Evolutionary conservation across 2,329 filamentous ascomycete genomes (phyloP).

Genomic region (Colletotrichum trifolii): DNA sequence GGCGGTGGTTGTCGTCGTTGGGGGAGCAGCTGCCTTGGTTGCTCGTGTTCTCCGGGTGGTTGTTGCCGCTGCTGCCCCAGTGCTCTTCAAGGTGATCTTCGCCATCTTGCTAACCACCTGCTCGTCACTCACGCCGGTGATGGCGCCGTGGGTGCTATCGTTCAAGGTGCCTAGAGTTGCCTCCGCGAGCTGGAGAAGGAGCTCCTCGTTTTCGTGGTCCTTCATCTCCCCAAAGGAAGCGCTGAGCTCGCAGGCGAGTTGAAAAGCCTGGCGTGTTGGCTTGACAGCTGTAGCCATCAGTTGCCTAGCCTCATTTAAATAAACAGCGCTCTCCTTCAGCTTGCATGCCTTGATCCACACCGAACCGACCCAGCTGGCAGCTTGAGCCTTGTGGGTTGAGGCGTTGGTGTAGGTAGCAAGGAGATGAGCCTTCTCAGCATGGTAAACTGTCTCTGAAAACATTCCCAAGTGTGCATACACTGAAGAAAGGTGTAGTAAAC

Average conservation of each 20-base stretch:
- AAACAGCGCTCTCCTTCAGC: slow-evolving; percentile 65
- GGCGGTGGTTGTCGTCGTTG: slow-evolving; percentile 19
- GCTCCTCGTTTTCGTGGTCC: slow-evolving; percentile 54
- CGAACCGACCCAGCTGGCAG: slow-evolving; percentile 64
- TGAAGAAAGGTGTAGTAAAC: slow-evolving; percentile 78
- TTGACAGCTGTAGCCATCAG: slow-evolving; percentile 57
- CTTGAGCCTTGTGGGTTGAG: slow-evolving; percentile 66
- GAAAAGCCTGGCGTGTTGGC: slow-evolving; percentile 55
- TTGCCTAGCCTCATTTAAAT: slow-evolving; percentile 64
- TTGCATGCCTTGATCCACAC: slow-evolving; percentile 69
- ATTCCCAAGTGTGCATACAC: slow-evolving; percentile 87
- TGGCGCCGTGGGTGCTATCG: slow-evolving; percentile 19
- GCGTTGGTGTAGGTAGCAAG: slow-evolving; percentile 77
- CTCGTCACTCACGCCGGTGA: slow-evolving; percentile 22
- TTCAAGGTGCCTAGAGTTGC: slow-evolving; percentile 45
- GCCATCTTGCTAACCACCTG: slow-evolving; percentile 52
- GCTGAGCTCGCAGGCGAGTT: slow-evolving; percentile 66
- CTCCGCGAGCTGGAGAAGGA: slow-evolving; percentile 62
- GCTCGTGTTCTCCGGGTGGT: slow-evolving; percentile 26
- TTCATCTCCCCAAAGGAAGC: slow-evolving; percentile 64
- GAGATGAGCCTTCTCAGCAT: slow-evolving; percentile 84
- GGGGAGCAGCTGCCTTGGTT: slow-evolving; percentile 38
- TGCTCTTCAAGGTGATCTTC: slow-evolving; percentile 45
- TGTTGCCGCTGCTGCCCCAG: slow-evolving; percentile 35
- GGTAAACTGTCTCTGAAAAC: slow-evolving; percentile 88